phyloP scores from a whole-genome alignment of 2,329 filamentous ascomycete genomes.

The Daldinia sp. region DNA sequence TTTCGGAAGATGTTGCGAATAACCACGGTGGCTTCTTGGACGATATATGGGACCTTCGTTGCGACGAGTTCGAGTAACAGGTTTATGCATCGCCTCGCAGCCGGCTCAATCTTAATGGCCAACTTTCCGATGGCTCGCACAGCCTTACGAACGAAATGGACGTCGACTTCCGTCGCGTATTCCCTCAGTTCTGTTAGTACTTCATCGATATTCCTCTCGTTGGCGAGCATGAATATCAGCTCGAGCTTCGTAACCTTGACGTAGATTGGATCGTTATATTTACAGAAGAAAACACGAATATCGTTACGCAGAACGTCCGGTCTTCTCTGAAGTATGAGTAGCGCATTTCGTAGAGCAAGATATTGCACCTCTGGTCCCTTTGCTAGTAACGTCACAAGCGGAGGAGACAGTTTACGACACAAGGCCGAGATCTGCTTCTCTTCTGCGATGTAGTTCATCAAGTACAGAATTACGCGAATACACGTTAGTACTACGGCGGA shows the following conservation, averaged over 20 bases:
- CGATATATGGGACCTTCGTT: constrained; percentile 99
- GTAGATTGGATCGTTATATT: constrained; percentile 99
- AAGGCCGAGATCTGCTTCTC: constrained; percentile 87
- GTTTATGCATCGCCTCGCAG: constrained; percentile 90
- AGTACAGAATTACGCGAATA: constrained; percentile 94
- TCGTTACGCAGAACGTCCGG: constrained; percentile 96
- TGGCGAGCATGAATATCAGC: constrained; percentile 98
- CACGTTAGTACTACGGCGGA: constrained; percentile 96
- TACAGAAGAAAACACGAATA: constrained; percentile 99
- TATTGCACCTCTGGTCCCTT: constrained; percentile 99
- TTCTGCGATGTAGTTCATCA: constrained; percentile 98
- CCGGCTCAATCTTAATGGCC: constrained; percentile 98
- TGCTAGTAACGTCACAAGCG: constrained; percentile 91
- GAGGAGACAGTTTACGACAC: constrained; percentile 93
- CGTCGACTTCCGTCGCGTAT: constrained; percentile 98
- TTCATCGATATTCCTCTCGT: constrained; percentile 93
- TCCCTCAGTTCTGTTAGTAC: constrained; percentile 94
- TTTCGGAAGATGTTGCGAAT: constrained; percentile 99
- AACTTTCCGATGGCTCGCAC: constrained; percentile 97
- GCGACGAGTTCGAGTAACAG: constrained; percentile 91
- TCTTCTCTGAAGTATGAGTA: constrained; percentile 91
- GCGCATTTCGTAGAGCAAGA: constrained; percentile 89
- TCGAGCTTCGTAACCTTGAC: constrained; percentile 99
- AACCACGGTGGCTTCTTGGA: constrained; percentile 98
- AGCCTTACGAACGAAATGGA: constrained; percentile 98